Percentiles rank a stretch among this genome's conserved stretches.
These are phyloP conservation scores for Poterioochromonas sp. DNA, from an alignment of 352 stramenopile genomes.

Conservation along the genomic window DNA sequence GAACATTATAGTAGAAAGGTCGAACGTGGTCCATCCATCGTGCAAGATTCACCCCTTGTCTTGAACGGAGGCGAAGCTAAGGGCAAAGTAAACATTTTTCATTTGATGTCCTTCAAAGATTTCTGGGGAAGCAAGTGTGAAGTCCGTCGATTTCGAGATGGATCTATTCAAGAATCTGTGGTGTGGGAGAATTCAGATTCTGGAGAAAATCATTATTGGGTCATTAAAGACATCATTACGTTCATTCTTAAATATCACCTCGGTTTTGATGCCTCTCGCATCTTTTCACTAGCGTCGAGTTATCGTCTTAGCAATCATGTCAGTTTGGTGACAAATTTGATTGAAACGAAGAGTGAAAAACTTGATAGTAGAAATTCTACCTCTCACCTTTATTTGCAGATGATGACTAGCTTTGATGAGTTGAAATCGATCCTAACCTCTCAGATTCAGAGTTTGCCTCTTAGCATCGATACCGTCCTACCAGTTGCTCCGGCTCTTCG, in stretches of 20 bases:
- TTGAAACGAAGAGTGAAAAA: conserved; percentile 39
- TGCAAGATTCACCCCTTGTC: neutral
- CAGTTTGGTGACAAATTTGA: neutral
- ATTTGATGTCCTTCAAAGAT: conserved; percentile 68
- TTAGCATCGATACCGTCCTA: conserved; percentile 67
- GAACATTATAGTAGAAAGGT: neutral
- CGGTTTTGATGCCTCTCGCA: conserved; percentile 15
- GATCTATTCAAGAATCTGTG: conserved; percentile 70
- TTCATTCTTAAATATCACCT: neutral
- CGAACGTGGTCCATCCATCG: neutral
- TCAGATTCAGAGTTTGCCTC: conserved; percentile 48
- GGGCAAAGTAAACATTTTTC: too few relatives aligned
- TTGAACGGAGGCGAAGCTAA: conserved; percentile 26
- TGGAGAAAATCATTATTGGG: neutral
- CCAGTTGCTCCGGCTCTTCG: conserved; percentile 66
- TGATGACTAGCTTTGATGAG: neutral
- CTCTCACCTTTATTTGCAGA: conserved; percentile 55
- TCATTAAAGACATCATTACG: conserved; percentile 33
- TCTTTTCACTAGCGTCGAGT: conserved; percentile 4
- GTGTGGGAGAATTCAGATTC: conserved; percentile 66
- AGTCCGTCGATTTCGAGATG: conserved; percentile 74
- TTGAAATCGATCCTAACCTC: neutral
- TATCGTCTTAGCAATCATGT: neutral
- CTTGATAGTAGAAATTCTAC: conserved; percentile 65
- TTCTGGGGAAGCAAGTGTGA: conserved; percentile 77